Base-by-base conservation (phyloP, 345 rosid species). In the Kandelia obovata region DNA sequence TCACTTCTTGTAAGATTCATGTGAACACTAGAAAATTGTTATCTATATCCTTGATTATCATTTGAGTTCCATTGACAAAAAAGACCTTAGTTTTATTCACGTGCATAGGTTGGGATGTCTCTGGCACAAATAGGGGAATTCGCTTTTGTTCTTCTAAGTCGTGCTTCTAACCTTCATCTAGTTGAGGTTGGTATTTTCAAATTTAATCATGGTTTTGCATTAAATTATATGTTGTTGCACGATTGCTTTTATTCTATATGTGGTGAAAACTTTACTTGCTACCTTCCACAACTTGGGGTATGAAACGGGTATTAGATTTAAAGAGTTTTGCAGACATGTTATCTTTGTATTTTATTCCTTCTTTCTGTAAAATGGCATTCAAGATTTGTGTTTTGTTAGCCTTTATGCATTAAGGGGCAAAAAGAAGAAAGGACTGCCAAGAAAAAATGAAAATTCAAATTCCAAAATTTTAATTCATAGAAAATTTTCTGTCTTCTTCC, bases 101-200 rank as follows among this genome's bases (percentile, higher is more conserved):
- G 34, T 72, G 47, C 71, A 66, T 74, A 92, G 97, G 97, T 86
- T 71, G 97, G 97, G 69, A 88, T 92, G 93, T 89, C 97, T 31
- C 86, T 95, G 62, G 97, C 98, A 31, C 98, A 94, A 78, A 94
- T 94, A 57, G 97, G 97, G 72, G 99, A 95, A 65, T 95, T 95
- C 57, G 93, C 97, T 58, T 95, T 95, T 81, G 97, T 95, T 77
- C 92, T 95, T 62, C 86, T 95, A 47, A 95, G 97, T 75, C 96
- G 99, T 10, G 46, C 46, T 39, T 9, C 46, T 11, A 39, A 11
- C 46, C 15, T 39, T 39, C 15, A 39, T 39, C 84, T 95, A 64
- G 90, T 95, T 78, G 99, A 91, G 46, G 46, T 39, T 39, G 16
- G 15, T 39, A 39, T 39, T 39, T 39, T 9, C 46, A 39, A 39